phyloP scores from a whole-genome alignment of 2,329 filamentous ascomycete genomes.

The Colletotrichum sp. region DNA sequence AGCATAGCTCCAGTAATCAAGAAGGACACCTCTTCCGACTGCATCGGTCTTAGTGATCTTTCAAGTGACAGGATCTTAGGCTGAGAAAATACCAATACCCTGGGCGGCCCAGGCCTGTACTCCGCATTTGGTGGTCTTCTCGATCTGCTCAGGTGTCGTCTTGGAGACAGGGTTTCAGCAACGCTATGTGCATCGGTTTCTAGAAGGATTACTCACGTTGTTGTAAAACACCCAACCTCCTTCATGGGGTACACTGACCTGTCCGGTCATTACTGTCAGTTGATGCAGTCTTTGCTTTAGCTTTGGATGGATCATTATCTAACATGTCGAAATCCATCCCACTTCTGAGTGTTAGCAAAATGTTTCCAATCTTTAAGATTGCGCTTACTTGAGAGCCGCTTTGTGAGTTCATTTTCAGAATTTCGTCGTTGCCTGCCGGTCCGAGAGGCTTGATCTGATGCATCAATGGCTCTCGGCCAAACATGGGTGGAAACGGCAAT shows the following conservation, averaged over 20 bases:
- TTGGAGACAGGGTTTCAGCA: background rate
- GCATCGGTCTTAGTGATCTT: background rate
- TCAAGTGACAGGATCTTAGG: background rate
- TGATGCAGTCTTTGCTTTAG: background rate
- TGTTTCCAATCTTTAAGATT: accelerated
- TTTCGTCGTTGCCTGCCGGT: background rate
- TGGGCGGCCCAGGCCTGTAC: background rate
- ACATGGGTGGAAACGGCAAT: background rate
- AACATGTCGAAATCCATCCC: background rate
- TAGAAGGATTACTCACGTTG: background rate
- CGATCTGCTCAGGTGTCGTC: background rate
- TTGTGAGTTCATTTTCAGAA: background rate
- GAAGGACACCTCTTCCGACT: background rate
- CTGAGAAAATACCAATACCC: background rate
- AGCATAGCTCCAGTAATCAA: background rate
- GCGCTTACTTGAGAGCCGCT: background rate
- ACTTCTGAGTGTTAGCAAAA: background rate
- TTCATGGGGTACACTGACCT: background rate
- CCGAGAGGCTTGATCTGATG: background rate
- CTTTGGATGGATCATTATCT: background rate
- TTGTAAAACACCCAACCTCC: background rate
- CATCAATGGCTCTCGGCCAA: background rate
- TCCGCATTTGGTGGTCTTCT: background rate
- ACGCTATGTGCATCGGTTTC: background rate
- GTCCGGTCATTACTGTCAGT: background rate